These are phyloP conservation scores for Candida methanosorbosa DNA, from an alignment of 805 yeast species.

Conservation along the genomic window DNA sequence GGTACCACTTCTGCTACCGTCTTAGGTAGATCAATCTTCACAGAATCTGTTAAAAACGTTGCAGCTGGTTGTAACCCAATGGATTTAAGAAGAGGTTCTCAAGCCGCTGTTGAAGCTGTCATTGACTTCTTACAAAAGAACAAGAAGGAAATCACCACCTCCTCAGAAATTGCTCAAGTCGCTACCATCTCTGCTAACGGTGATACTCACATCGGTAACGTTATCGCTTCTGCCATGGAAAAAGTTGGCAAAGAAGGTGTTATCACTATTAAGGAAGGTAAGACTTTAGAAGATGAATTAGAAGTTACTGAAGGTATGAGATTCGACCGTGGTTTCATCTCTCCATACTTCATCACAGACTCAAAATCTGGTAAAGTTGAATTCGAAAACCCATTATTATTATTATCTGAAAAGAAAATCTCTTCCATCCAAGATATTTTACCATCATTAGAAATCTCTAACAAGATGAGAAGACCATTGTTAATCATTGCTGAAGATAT, in stretches of 20 bases:
- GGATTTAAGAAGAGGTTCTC: conserved; percentile 96
- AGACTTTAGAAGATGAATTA: conserved; percentile 91
- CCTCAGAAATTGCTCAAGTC: conserved; percentile 94
- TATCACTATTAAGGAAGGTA: conserved; percentile 94
- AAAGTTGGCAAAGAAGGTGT: conserved; percentile 99
- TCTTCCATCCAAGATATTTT: conserved; percentile 83
- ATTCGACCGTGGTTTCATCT: conserved; percentile 94
- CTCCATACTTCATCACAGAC: conserved; percentile 94
- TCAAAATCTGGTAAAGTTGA: conserved; percentile 90
- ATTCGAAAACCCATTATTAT: conserved; percentile 84
- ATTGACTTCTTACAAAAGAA: conserved; percentile 74
- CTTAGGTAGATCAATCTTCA: conserved; percentile 88
- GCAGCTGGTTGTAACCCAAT: conserved; percentile 99
- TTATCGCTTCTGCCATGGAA: conserved; percentile 94
- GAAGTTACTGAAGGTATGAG: conserved; percentile 98
- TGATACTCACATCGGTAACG: conserved; percentile 82
- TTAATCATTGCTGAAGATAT: conserved; percentile 91
- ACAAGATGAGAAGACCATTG: conserved; percentile 88
- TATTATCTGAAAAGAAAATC: conserved; percentile 89
- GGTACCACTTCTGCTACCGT: conserved; percentile 98
- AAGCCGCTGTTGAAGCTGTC: conserved; percentile 92
- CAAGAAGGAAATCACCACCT: conserved; percentile 89
- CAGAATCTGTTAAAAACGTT: conserved; percentile 92
- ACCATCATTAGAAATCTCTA: conserved; percentile 89
- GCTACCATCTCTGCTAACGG: conserved; percentile 98